Evolutionary conservation across 345 rosid species (phyloP), one percentile per base, ranked within the genome.

Genomic region (Clausena lansium): DNA sequence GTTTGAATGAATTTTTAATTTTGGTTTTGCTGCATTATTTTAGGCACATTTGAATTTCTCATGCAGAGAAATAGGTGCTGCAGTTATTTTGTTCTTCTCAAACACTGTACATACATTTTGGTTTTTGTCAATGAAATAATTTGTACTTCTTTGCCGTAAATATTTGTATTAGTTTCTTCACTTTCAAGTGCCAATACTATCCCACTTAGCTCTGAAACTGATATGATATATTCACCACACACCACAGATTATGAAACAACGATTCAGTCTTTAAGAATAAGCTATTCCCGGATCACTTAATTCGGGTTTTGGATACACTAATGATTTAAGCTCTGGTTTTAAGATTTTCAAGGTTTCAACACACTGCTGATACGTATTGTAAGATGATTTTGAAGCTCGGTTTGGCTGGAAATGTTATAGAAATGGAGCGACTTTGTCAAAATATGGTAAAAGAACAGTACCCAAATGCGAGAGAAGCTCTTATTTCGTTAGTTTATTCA

Each of bases 351-450:
- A 85, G 71, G 74, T 89, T 87, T 67, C 60, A 71, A 60, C 93
- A 89, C 77, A 86, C 83, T 10, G 84, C 84, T 54, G 84, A 76
- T 58, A 86, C 89, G 6, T 85, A 85, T 68, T 73, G 70, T 67
- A 75, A 83, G 85, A 86, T 89, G 74, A 85, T 87, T 75, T 69
- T 84, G 80, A 88, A 85, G 73, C 76, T 90, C 73, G 91, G 91
- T 59, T 79, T 86, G 77, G 87, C 89, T 15, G 91, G 91, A 58
- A 78, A 76, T 60, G 74, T 80, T 13, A 66, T 75, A 63, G 88
- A 87, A 74, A 79, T 88, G 81, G 84, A 83, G 72, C 69, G 65
- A 8, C 73, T 86, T 78, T 88, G 90, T 78, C 84, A 80, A 70
- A 77, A 28, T 68, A 78, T 84, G 85, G 77, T 86, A 2, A 83